A percentile compares a stretch with the other conserved stretches of the same genome.
Evolutionary conservation across 2,329 filamentous ascomycete species (phyloP).

Genomic region (Mariannaea elegans): DNA sequence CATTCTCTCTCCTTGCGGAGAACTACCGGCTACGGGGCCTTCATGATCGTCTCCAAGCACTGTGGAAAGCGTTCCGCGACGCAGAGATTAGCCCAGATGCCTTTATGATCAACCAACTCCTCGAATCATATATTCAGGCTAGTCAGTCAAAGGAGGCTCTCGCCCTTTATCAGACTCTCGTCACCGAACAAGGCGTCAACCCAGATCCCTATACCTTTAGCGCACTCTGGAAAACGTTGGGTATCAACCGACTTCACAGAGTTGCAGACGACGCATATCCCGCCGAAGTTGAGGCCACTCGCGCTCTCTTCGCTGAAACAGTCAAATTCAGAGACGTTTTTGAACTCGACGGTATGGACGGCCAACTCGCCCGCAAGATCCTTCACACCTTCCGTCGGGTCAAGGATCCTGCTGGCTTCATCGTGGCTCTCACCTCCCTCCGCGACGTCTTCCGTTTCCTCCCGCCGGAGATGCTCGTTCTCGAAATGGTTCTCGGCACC

Average conservation of each 20-base stretch:
- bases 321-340: slow-evolving; percentile 59
- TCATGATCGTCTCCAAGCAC: slow-evolving; percentile 63
- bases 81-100: slow-evolving; percentile 74
- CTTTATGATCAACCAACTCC: slow-evolving; percentile 82
- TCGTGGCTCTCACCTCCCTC: slow-evolving; percentile 56
- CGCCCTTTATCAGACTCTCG: slow-evolving; percentile 64
- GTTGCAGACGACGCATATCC: slow-evolving; percentile 41
- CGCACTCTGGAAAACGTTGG: slow-evolving; percentile 70
- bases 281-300: slow-evolving; percentile 46
- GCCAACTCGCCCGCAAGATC: slow-evolving; percentile 58
- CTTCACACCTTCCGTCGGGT: slow-evolving; percentile 61
- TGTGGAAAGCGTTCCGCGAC: slow-evolving; percentile 70
- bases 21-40: slow-evolving; percentile 73
- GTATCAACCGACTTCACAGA: slow-evolving; percentile 58
- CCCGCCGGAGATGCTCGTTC: slow-evolving; percentile 55
- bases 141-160: slow-evolving; percentile 64
- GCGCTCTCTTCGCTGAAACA: slow-evolving; percentile 57
- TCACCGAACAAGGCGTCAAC: slow-evolving; percentile 55
- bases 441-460: slow-evolving; percentile 54
- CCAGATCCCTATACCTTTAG: slow-evolving; percentile 76
- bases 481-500: slow-evolving; percentile 57
- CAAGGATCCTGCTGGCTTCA: slow-evolving; percentile 54
- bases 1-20: slow-evolving; percentile 78
- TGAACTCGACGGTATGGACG: slow-evolving; percentile 53
- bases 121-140: slow-evolving; percentile 71